Evolutionary conservation across 345 rosid genomes (phyloP).

Genomic region (Ricinus communis): DNA sequence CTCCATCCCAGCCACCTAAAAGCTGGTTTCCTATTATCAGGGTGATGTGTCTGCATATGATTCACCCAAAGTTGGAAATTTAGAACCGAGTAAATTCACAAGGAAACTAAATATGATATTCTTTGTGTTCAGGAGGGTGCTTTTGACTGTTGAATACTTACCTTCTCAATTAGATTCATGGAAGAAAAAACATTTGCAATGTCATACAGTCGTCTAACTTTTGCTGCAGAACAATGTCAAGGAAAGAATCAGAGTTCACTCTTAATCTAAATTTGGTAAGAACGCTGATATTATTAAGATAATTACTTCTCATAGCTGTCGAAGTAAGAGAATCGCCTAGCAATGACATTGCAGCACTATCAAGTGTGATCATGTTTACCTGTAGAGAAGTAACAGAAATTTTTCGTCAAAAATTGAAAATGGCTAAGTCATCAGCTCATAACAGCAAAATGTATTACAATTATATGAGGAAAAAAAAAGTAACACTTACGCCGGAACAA

Average conservation of each 20-base stretch:
- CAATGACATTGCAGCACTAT: conserved; percentile 60
- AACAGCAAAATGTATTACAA: not conserved
- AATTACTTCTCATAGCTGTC: conserved; percentile 64
- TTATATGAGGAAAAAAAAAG: no score
- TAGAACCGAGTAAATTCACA: conserved; percentile 10
- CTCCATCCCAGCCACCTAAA: conserved; percentile 77
- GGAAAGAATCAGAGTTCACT: conserved; percentile 12
- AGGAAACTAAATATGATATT: not conserved
- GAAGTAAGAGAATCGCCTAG: conserved; percentile 54
- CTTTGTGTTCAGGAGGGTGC: not conserved
- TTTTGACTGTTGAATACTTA: conserved; percentile 29
- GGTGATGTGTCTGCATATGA: conserved; percentile 59
- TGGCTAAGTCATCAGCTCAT: not conserved
- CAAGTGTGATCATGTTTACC: conserved; percentile 67
- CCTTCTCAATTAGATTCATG: conserved; percentile 78
- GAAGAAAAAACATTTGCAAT: conserved; percentile 84
- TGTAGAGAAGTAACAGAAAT: conserved; percentile 24
- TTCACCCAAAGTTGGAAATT: conserved; percentile 11
- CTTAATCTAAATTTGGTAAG: not conserved
- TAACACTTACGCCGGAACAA: conserved; percentile 63
- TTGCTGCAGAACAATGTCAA: conserved; percentile 50
- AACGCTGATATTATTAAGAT: conserved; percentile 7
- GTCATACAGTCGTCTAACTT: conserved; percentile 79
- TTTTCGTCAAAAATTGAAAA: conserved; percentile 6
- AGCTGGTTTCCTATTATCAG: conserved; percentile 68